Evolutionary conservation across 768 basidiomycete species (phyloP), one percentile per base, ranked within the genome.

Genomic region (Collybia mongolica): DNA sequence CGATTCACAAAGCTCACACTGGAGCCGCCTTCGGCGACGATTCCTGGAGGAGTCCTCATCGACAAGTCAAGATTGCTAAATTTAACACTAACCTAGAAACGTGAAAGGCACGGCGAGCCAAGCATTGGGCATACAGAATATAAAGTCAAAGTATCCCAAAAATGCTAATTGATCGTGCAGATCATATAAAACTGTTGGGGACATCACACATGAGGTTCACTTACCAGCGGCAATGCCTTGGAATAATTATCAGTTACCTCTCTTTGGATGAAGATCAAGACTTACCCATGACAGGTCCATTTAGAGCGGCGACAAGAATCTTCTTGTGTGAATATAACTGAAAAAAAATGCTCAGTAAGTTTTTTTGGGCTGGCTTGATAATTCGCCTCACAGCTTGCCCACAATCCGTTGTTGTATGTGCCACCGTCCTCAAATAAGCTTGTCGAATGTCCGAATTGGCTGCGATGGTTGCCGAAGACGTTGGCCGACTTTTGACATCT

Each of bases 231-330:
- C 51, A 40, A 52, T 55, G 32, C 49, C 37, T 50, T 46, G 11
- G 2, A 32, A 14, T 9, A 32, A 14, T 9, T 26, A 9, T 32
- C 11, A 32, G 32, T 12, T 12, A 14, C 14, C 32, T 32, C 32
- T 12, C 11, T 32, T 32, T 32, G 32, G 32, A 12, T 32, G 7
- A 32, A 32, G 9, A 9, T 5, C 32, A 14, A 14, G 32, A 32
- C 11, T 32, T 62, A 85, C 86, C 88, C 78, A 90, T 81, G 4
- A 85, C 87, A 15, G 88, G 87, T 0, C 88, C 88, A 54, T 90
- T 87, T 18, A 89, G 55, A 1, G 83, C 86, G 11, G 84, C 86
- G 11, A 89, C 79, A 15, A 89, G 71, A 14, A 88, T 69, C 62
- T 90, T 90, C 48, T 72, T 73, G 58, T 90, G 88, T 0, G 76